phyloP scores from a whole-genome alignment of 202 grass and related monocot genomes.

The Setaria italica region DNA sequence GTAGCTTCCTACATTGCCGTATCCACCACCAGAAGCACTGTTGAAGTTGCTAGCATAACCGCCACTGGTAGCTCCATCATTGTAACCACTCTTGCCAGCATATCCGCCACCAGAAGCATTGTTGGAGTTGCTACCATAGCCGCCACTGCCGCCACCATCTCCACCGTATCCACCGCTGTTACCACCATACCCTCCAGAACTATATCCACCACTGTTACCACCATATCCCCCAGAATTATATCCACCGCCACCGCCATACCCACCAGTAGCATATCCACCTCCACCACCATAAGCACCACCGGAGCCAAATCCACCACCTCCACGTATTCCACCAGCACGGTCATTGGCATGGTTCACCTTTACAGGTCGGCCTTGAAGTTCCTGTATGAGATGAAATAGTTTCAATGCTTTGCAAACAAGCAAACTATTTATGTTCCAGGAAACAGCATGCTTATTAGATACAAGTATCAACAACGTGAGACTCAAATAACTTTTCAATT shows the following conservation, averaged over 20 bases:
- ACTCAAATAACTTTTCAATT: not conserved
- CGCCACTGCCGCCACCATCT: not conserved
- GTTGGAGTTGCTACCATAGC: conserved; percentile 9
- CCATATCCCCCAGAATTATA: not conserved
- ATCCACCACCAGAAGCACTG: not conserved
- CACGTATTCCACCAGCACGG: conserved; percentile 48
- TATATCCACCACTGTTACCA: conserved; percentile 8
- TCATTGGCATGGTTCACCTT: conserved; percentile 73
- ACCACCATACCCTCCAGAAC: not conserved
- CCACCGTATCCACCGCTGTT: not conserved
- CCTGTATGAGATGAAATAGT: conserved; percentile 56
- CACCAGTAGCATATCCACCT: conserved; percentile 15
- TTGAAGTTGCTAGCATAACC: conserved; percentile 27
- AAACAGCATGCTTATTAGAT: conserved; percentile 1
- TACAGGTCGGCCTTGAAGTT: conserved; percentile 78
- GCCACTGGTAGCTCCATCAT: not conserved
- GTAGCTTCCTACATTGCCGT: not conserved
- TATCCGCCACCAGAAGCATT: conserved; percentile 34
- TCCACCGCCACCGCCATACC: not conserved
- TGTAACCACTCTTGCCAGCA: not conserved
- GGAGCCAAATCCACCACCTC: conserved; percentile 41
- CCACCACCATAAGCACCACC: conserved; percentile 16
- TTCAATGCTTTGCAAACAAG: conserved; percentile 13
- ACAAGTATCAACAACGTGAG: conserved; percentile 10
- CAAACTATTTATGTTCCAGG: not conserved